Evolutionary conservation across 2,329 filamentous ascomycete genomes (phyloP), one percentile per base, ranked within the genome.

Genomic region (Phyllosticta capitalensis): DNA sequence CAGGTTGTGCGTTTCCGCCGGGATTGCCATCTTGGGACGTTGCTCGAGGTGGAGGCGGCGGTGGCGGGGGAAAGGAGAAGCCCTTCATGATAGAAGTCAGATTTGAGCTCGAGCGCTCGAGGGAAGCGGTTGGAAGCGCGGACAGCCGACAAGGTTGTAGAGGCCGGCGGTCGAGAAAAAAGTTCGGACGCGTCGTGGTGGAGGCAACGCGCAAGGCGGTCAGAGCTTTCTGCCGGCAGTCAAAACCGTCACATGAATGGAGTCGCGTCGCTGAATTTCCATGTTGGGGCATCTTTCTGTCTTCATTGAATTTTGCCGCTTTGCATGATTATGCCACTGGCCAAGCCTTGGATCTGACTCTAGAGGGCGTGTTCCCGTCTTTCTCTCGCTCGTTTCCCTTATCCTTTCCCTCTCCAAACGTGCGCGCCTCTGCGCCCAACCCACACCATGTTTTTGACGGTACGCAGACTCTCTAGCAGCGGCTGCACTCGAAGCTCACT

Each of bases 11-110:
- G 56, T 67, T 67, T 33, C 64, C 61, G 65, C 64, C 60, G 65
- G 67, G 57, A 53, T 62, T 59, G 52, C 67, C 68, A 63, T 65
- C 67, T 33, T 61, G 49, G 19, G 67, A 62, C n/a, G 66, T 53
- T 52, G 70, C 67, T 65, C 68, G 72, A 50, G 68, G 68, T 50
- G 71, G 70, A 60, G 72, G 72, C 19, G 78, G 77, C 48, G 78
- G 78, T 30, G 77, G 77, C 50, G 76, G 77, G n/a, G 77, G 77
- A 56, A 79, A 79, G 19, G 71, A 74, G 65, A 72, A 79, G 9
- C 58, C 58, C 21, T 30, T 28, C 58, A 60, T 60, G 22, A 49
- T 7, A 21, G 20, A 21, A 12, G 7, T 9, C 12, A 7, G 28
- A 33, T 22, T n/a, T 26, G 12, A 4, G 22, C 24, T 12, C n/a